A percentile compares a stretch with the other conserved stretches of the same genome.
These are phyloP conservation scores for Lipomyces lipofer DNA, from an alignment of 805 yeast genomes.

Conservation along the genomic window DNA sequence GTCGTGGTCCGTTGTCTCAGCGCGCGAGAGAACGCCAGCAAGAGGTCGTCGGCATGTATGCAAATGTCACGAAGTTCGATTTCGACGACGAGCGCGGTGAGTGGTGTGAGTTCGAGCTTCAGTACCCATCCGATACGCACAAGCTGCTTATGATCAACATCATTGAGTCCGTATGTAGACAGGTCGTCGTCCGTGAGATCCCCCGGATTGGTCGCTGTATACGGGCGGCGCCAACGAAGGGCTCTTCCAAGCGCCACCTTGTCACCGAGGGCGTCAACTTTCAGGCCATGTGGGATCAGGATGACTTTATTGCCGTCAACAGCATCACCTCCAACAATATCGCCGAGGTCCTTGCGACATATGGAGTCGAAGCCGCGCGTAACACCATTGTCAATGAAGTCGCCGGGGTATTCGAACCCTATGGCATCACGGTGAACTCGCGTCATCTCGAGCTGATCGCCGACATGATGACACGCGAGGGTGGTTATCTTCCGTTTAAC, in stretches of 20 bases:
- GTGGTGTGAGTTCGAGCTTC: constrained; percentile 91
- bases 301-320: constrained; percentile 86
- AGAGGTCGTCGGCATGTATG: constrained; percentile 72
- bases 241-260: constrained; percentile 54
- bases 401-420: constrained; percentile 91
- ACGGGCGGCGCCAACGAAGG: constrained; percentile 22
- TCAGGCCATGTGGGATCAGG: constrained; percentile 97
- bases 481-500: constrained; percentile 92
- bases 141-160: constrained; percentile 96
- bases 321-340: constrained; percentile 90
- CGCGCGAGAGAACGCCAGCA: constrained; percentile 81
- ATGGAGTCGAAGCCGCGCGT: constrained; percentile 99
- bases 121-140: constrained; percentile 80
- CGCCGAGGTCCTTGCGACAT: constrained; percentile 81
- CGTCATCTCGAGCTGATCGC: constrained; percentile 97
- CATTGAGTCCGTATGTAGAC: constrained; percentile 86
- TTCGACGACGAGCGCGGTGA: constrained; percentile 86
- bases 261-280: constrained; percentile 98
- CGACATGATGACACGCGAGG: constrained; percentile 99
- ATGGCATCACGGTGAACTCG: constrained; percentile 87
- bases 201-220: constrained; percentile 86
- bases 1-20: constrained; percentile 46
- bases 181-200: constrained; percentile 89
- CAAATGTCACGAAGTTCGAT: constrained; percentile 73
- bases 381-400: constrained; percentile 95